Evolutionary conservation across 768 basidiomycete species (phyloP).

Genomic region (Mycena amicta): DNA sequence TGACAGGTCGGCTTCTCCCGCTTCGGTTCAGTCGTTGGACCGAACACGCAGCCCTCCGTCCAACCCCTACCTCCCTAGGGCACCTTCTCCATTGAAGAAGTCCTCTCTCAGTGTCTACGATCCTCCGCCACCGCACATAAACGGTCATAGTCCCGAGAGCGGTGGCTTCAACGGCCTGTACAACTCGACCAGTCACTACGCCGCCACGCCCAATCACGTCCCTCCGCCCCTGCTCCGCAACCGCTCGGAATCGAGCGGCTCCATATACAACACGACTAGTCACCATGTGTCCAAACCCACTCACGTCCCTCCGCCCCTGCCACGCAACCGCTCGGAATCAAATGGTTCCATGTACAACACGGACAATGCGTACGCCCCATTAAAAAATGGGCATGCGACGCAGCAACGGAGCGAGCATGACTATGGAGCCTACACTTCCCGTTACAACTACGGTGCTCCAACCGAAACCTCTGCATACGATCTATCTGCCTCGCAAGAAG

Average conservation of each 20-base stretch:
- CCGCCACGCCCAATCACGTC: not conserved
- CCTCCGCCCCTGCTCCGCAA: conserved; percentile 11
- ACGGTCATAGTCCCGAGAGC: conserved; percentile 9
- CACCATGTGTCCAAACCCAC: not conserved
- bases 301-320: conserved; percentile 15
- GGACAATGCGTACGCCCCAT: too few species aligned
- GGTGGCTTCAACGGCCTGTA: conserved; percentile 22
- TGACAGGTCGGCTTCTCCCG: conserved; percentile 11
- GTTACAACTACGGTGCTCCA: conserved; percentile 26
- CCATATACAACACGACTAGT: conserved; percentile 6
- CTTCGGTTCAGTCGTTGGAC: conserved; percentile 31
- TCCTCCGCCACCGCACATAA: conserved; percentile 15
- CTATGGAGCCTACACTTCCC: conserved; percentile 27
- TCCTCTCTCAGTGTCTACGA: conserved; percentile 11
- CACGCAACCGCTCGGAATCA: conserved; percentile 46
- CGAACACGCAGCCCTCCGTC: conserved; percentile 18
- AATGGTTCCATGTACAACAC: conserved; percentile 41
- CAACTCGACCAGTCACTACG: conserved; percentile 28
- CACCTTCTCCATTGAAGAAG: conserved; percentile 33
- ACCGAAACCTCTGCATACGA: conserved; percentile 23
- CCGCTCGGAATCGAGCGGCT: conserved; percentile 18
- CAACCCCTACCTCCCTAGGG: conserved; percentile 40
- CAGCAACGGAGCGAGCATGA: conserved; percentile 30
- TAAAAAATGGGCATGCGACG: conserved; percentile 23
- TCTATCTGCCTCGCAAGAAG: conserved; percentile 33